Evolutionary conservation across 2,329 filamentous ascomycete species (phyloP).

Genomic region (Talaromyces sp.): DNA sequence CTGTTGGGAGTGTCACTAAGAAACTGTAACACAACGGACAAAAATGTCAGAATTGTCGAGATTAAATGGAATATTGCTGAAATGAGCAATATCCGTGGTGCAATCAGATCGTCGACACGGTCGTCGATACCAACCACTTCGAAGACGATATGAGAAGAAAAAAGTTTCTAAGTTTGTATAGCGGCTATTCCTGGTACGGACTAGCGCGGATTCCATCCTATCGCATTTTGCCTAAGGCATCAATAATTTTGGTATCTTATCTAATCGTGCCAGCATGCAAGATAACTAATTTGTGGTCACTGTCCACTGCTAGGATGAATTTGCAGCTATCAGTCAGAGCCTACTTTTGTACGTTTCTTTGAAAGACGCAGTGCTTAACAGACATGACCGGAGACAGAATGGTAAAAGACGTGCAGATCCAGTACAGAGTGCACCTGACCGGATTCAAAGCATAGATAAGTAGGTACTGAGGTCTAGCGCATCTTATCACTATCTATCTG

Average conservation of each 20-base stretch:
- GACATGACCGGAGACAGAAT: neutral
- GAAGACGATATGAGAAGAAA: constrained; percentile 30
- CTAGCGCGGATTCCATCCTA: constrained; percentile 35
- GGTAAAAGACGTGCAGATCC: neutral
- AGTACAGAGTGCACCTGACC: neutral
- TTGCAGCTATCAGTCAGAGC: neutral
- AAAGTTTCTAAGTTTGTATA: constrained; percentile 41
- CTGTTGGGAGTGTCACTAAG: constrained; percentile 5
- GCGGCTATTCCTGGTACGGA: constrained; percentile 34
- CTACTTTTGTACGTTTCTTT: neutral
- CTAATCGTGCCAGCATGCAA: neutral
- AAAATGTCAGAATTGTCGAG: neutral
- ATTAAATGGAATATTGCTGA: constrained; percentile 12
- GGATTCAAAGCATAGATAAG: neutral
- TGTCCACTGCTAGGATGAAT: neutral
- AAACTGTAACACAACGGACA: constrained; percentile 2
- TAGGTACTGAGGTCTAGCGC: neutral
- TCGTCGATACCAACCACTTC: constrained; percentile 13
- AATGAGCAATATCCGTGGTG: constrained; percentile 5
- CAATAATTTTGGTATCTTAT: neutral
- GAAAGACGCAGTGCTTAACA: neutral
- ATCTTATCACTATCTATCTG: neutral
- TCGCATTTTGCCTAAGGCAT: constrained; percentile 23
- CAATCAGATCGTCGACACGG: constrained; percentile 4
- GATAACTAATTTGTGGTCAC: neutral